Evolutionary conservation across 2,329 filamentous ascomycete genomes (phyloP), one percentile per base, ranked within the genome.

Genomic region (Botrytis porri): DNA sequence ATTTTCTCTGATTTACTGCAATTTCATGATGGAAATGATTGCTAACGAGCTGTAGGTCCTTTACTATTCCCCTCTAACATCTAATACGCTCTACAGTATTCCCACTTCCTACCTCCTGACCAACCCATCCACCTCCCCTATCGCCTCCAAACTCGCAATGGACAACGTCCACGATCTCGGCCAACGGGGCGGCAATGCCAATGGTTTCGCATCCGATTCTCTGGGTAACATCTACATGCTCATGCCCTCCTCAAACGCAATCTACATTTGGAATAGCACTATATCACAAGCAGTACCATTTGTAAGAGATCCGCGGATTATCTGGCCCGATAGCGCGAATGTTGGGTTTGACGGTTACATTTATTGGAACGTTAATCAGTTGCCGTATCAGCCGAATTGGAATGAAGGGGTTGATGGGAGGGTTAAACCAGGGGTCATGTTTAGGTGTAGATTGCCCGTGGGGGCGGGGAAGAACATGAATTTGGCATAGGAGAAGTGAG

Each of bases 341-440:
- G 77, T 83, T 25, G 83, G 81, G 0, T 82, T 79, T 45, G 84
- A 85, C 77, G 83, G 81, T 4, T 86, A 84, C 67, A 76, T 86
- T 22, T 86, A 87, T 74, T 77, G 85, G 73, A 85, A 84, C 70
- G 84, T 85, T 75, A 85, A 87, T 75, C 85, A 87, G 77, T 74
- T 87, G 73, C 83, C 82, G 1, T 85, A 84, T 76, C 83, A 86
- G 78, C 81, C 83, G 4, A 81, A 82, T 71, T 85, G 84, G 84
- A 86, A 86, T 74, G 76, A 29, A 75, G 84, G 84, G 0, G 78
- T 82, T 4, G 85, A 86, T 78, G 74, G 80, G 43, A 81, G 84
- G 69, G 73, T 77, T 7, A 77, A 84, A 75, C 85, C 84, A 0
- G 84, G 84, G 1, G 80, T 84, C n/a, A 83, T 86, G 63, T 73